phyloP scores from a whole-genome alignment of 805 yeast genomes.

The Torulaspora maleeae region DNA sequence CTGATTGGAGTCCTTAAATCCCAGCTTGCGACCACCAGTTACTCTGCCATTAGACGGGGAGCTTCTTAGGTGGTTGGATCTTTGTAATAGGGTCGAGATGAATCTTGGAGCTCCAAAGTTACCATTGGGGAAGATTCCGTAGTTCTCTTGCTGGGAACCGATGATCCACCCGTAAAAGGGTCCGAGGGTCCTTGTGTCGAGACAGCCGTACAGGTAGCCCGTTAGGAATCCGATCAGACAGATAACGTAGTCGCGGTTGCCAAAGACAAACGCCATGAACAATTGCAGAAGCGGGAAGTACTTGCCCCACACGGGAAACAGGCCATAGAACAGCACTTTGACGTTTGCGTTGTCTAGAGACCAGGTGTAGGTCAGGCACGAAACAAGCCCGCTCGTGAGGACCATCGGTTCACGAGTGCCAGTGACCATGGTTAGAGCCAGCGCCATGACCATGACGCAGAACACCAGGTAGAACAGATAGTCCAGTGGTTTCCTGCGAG shows the following conservation, averaged over 20 bases:
- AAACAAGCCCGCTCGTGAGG: constrained; percentile 25
- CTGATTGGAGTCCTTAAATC: constrained; percentile 1
- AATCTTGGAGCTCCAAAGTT: constrained; percentile 24
- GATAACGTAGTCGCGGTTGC: constrained; percentile 39
- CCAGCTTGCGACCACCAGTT: constrained; percentile 9
- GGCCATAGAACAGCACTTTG: constrained; percentile 49
- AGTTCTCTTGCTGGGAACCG: constrained; percentile 12
- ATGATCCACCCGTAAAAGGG: constrained; percentile 39
- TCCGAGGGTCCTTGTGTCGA: constrained; percentile 54
- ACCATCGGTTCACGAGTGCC: constrained; percentile 16
- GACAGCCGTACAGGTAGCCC: constrained; percentile 57
- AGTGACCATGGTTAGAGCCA: constrained; percentile 9
- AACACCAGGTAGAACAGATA: constrained; percentile 28
- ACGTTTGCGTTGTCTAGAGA: constrained; percentile 51
- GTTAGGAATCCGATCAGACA: constrained; percentile 49
- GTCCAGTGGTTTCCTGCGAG: constrained; percentile 20
- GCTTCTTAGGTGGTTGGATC: background rate
- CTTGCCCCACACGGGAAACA: constrained; percentile 52
- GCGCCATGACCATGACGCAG: constrained; percentile 16
- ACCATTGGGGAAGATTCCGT: constrained; percentile 26
- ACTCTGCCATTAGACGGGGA: background rate
- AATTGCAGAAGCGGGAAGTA: constrained; percentile 44
- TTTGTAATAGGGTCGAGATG: constrained; percentile 5
- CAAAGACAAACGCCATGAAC: constrained; percentile 41
- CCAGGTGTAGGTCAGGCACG: constrained; percentile 54